Conservation (phyloP, 139 green algal species). For the Chlorella sorokiniana region DNA sequence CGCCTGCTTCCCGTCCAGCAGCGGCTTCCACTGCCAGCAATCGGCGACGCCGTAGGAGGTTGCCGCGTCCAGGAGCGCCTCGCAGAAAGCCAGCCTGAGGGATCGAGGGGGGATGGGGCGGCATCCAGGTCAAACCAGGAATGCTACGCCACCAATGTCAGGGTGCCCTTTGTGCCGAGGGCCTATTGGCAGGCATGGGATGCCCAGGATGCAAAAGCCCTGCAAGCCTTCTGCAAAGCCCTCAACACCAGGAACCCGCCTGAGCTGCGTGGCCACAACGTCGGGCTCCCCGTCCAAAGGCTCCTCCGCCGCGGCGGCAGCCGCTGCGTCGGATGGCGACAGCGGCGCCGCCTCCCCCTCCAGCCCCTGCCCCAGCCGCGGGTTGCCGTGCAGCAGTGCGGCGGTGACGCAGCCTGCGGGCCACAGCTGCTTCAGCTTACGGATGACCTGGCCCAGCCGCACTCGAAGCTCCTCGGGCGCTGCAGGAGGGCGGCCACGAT, state of each 20-base stretch:
- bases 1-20: conserved; percentile 76
- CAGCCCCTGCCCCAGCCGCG: conserved; percentile 40
- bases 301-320: neutral
- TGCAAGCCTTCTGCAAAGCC: neutral
- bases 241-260: neutral
- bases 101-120: neutral
- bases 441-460: conserved; percentile 59
- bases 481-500: too few species aligned
- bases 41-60: conserved; percentile 56
- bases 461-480: conserved; percentile 47
- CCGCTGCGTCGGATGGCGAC: neutral
- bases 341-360: conserved; percentile 4
- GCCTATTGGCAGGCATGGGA: neutral
- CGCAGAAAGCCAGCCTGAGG: conserved; percentile 38
- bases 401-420: conserved; percentile 50
- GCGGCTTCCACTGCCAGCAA: conserved; percentile 75
- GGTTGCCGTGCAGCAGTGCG: conserved; percentile 38
- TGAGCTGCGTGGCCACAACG: neutral
- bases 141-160: too few species aligned
- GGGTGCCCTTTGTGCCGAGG: neutral
- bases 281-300: neutral
- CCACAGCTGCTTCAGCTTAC: conserved; percentile 70
- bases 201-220: too few species aligned
- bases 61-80: conserved; percentile 47
- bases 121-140: too few species aligned